phyloP scores from a whole-genome alignment of 2,329 filamentous ascomycete species.

The Hawksworthiomyces lignivorus region DNA sequence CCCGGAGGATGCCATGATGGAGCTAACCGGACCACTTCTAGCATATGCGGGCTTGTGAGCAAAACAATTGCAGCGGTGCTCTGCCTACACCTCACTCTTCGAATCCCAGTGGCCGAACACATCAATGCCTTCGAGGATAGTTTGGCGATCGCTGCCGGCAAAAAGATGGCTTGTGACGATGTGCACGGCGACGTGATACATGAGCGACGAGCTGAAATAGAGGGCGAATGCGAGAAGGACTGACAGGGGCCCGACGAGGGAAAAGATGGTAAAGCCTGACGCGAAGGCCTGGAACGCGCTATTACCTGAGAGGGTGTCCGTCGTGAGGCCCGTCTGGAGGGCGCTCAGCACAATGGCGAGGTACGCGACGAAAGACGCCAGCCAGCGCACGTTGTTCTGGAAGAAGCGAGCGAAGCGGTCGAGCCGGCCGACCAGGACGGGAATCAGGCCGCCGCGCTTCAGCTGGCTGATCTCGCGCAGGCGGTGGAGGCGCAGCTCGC shows the following conservation, averaged over 20 bases:
- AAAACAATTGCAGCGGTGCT: neutral
- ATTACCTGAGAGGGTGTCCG: slow-evolving; percentile 24
- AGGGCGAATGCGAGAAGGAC: slow-evolving; percentile 12
- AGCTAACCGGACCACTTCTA: neutral
- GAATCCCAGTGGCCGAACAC: slow-evolving; percentile 12
- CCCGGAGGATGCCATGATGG: neutral
- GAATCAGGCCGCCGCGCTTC: slow-evolving; percentile 12
- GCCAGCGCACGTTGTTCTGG: slow-evolving; percentile 32
- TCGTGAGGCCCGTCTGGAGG: slow-evolving; percentile 41
- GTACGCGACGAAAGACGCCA: slow-evolving; percentile 33
- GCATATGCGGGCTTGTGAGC: neutral
- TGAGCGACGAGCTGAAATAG: slow-evolving; percentile 14
- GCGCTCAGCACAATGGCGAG: slow-evolving; percentile 38
- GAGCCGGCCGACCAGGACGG: slow-evolving; percentile 19
- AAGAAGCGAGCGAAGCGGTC: slow-evolving; percentile 33
- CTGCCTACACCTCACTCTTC: slow-evolving; percentile 11
- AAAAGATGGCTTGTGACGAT: slow-evolving; percentile 9
- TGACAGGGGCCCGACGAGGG: slow-evolving; percentile 33
- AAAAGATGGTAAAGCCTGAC: slow-evolving; percentile 41
- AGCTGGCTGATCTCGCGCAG: slow-evolving; percentile 33
- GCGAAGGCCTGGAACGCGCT: slow-evolving; percentile 33
- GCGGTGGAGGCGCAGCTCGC: slow-evolving; percentile 32
- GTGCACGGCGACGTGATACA: slow-evolving; percentile 14
- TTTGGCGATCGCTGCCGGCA: neutral
- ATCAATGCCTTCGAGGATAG: slow-evolving; percentile 1